Conservation (phyloP, 2,329 filamentous ascomycete genomes). For the Ustilaginoidea virens region DNA sequence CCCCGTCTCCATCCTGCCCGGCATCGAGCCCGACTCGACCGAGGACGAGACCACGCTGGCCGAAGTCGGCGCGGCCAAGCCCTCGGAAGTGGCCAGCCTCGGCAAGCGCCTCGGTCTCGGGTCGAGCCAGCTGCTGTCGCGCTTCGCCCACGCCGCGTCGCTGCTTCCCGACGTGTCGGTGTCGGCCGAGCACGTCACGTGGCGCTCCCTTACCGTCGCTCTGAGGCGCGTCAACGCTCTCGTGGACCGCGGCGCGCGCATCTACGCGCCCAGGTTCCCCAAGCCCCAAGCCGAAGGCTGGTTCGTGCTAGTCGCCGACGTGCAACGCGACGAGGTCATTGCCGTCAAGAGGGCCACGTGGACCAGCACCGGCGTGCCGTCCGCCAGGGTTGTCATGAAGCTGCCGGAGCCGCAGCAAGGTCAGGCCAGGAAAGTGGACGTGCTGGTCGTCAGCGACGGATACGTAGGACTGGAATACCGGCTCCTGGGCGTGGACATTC, state of each 20-base stretch:
- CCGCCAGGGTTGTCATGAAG: constrained; percentile 41
- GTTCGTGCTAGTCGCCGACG: constrained; percentile 65
- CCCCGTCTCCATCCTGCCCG: constrained; percentile 65
- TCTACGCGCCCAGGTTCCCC: constrained; percentile 80
- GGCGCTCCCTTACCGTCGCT: constrained; percentile 45
- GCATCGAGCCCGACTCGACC: constrained; percentile 34
- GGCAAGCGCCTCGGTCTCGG: constrained; percentile 36
- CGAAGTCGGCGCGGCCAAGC: constrained; percentile 22
- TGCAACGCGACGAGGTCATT: constrained; percentile 57
- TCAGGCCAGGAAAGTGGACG: constrained; percentile 48
- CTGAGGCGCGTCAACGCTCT: constrained; percentile 54
- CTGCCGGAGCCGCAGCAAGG: constrained; percentile 33
- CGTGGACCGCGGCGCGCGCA: constrained; percentile 49
- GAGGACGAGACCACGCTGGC: constrained; percentile 27
- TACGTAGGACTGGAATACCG: constrained; percentile 61
- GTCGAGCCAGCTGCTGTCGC: constrained; percentile 22
- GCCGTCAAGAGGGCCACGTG: constrained; percentile 79
- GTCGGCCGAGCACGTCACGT: constrained; percentile 42
- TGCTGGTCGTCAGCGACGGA: constrained; percentile 70
- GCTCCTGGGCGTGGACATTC: constrained; percentile 34
- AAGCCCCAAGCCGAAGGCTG: constrained; percentile 91
- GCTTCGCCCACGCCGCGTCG: constrained; percentile 43
- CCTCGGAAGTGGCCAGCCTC: constrained; percentile 24
- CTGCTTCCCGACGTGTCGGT: constrained; percentile 57
- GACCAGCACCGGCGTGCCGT: constrained; percentile 34